phyloP scores from a whole-genome alignment of 192 early-diverging fungal genomes.

The Fimicolochytrium jonesii region DNA sequence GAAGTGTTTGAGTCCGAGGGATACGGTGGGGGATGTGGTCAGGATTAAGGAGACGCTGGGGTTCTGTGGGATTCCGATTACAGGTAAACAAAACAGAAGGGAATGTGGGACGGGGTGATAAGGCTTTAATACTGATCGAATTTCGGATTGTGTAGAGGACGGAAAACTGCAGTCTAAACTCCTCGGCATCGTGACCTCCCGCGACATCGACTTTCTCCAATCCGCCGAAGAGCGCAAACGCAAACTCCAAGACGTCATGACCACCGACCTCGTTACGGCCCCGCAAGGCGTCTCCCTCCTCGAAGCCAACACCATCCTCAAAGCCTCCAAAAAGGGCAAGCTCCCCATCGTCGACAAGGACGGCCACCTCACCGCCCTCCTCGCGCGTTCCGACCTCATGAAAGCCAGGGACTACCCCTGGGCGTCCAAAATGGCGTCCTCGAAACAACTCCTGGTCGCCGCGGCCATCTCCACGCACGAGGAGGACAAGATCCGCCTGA shows the following conservation, averaged over 20 bases:
- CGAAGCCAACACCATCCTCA: slow-evolving; percentile 86
- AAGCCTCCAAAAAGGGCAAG: slow-evolving; percentile 92
- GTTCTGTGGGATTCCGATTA: slow-evolving; percentile 97
- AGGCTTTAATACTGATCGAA: neutral
- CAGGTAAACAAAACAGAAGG: slow-evolving; percentile 44
- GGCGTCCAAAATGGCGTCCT: slow-evolving; percentile 74
- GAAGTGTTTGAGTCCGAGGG: slow-evolving; percentile 71
- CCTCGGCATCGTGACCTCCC: slow-evolving; percentile 92
- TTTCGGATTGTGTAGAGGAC: slow-evolving; percentile 41
- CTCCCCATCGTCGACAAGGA: slow-evolving; percentile 87
- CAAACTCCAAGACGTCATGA: slow-evolving; percentile 79
- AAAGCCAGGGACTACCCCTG: slow-evolving; percentile 95
- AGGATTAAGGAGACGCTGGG: slow-evolving; percentile 82
- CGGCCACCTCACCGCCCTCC: slow-evolving; percentile 80
- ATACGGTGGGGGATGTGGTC: slow-evolving; percentile 82
- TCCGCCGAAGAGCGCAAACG: slow-evolving; percentile 51
- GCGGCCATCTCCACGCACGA: slow-evolving; percentile 90
- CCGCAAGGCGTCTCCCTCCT: slow-evolving; percentile 80
- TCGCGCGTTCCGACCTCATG: slow-evolving; percentile 91
- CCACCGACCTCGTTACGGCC: slow-evolving; percentile 81
- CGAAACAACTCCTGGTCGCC: slow-evolving; percentile 90
- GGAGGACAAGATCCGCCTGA: slow-evolving; percentile 80
- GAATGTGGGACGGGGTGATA: neutral
- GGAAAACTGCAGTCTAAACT: slow-evolving; percentile 87
- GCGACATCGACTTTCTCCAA: slow-evolving; percentile 90